phyloP scores from a whole-genome alignment of 192 early-diverging fungal species.

The Lobosporangium transversale region DNA sequence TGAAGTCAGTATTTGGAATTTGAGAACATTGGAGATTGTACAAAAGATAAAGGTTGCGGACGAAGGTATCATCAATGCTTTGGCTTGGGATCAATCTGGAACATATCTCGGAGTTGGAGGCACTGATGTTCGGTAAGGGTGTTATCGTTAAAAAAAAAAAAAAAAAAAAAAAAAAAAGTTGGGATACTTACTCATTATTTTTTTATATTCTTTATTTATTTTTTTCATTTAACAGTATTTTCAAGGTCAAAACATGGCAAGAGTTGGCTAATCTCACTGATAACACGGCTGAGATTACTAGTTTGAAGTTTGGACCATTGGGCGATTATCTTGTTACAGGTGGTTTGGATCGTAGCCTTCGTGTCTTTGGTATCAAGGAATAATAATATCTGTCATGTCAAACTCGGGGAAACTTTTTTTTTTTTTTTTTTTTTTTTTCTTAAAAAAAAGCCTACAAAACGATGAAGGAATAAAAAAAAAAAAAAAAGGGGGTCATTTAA shows the following conservation, averaged over 20 bases:
- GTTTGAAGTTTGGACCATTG: slow-evolving; percentile 64
- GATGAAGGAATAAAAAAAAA: no score
- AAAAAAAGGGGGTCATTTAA: no score
- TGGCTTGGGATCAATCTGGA: slow-evolving; percentile 85
- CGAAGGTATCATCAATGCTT: slow-evolving; percentile 62
- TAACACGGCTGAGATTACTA: slow-evolving; percentile 63
- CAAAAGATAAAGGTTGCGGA: slow-evolving; percentile 73
- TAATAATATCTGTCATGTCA: no score
- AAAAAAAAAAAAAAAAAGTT: not conserved
- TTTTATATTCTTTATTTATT: slow-evolving; percentile 3
- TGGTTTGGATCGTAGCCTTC: slow-evolving; percentile 67
- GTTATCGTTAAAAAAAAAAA: not conserved
- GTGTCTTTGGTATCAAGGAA: slow-evolving; percentile 60
- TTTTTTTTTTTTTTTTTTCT: not conserved
- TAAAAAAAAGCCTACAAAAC: no score
- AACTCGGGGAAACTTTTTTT: not conserved
- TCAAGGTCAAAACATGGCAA: slow-evolving; percentile 77
- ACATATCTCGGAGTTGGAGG: slow-evolving; percentile 85
- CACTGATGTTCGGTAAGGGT: slow-evolving; percentile 58
- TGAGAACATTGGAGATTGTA: slow-evolving; percentile 83
- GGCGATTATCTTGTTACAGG: slow-evolving; percentile 64
- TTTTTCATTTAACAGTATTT: slow-evolving; percentile 52
- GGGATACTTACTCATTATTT: not conserved
- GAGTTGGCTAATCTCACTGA: slow-evolving; percentile 60
- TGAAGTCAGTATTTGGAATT: slow-evolving; percentile 92